Percentiles rank a stretch among this genome's conserved stretches.
phyloP scores from a whole-genome alignment of 1,139 yeast genomes.

The Zygosaccharomyces sapae region DNA sequence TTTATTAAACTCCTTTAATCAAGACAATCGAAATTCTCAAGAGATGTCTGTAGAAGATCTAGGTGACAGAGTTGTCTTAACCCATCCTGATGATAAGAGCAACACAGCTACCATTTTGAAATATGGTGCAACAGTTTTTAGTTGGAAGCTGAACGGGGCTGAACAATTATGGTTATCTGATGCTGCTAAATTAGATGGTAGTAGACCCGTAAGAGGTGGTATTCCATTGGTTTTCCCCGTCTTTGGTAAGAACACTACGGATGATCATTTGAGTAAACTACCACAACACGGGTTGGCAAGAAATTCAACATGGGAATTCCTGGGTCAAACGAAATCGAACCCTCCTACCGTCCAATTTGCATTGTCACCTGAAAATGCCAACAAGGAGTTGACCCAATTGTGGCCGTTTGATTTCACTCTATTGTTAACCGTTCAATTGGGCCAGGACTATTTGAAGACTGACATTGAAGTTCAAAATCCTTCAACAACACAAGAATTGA shows the following conservation, averaged over 20 bases:
- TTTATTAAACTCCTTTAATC: neutral
- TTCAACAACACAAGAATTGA: slow-evolving; percentile 54
- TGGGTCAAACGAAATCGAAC: slow-evolving; percentile 65
- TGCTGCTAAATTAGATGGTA: slow-evolving; percentile 82
- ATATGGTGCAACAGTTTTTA: slow-evolving; percentile 82
- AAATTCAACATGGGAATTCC: slow-evolving; percentile 82
- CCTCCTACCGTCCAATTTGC: slow-evolving; percentile 84
- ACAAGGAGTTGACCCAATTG: slow-evolving; percentile 48
- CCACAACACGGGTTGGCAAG: slow-evolving; percentile 98
- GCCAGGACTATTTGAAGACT: slow-evolving; percentile 54
- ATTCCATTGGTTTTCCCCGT: slow-evolving; percentile 94
- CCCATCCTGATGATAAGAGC: slow-evolving; percentile 49
- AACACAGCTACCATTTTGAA: slow-evolving; percentile 65
- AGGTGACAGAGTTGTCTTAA: slow-evolving; percentile 57
- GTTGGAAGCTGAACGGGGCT: slow-evolving; percentile 68
- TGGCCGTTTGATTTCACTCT: slow-evolving; percentile 78
- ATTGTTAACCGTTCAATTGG: slow-evolving; percentile 61
- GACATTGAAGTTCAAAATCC: slow-evolving; percentile 71
- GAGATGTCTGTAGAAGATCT: slow-evolving; percentile 54
- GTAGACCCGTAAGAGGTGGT: slow-evolving; percentile 95
- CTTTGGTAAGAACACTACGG: slow-evolving; percentile 68
- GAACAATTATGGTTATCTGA: slow-evolving; percentile 72
- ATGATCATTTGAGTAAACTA: slow-evolving; percentile 41
- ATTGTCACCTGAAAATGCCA: slow-evolving; percentile 76
- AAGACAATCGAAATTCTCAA: neutral